Conservation (phyloP, 345 rosid genomes). For the Dimocarpus longan region DNA sequence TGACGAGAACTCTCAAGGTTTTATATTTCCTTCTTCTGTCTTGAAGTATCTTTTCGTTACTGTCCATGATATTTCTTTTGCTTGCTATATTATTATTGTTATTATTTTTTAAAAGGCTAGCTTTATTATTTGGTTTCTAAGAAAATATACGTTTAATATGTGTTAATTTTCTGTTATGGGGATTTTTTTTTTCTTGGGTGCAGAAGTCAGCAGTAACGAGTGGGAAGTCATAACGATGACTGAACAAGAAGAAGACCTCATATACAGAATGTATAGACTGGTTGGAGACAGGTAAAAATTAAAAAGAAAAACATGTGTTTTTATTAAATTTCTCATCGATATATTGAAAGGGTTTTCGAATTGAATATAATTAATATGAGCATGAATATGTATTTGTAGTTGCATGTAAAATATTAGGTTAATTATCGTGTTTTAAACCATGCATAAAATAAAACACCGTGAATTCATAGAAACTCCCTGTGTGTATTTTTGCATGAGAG, state of each 20-base stretch:
- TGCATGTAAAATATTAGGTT: neutral
- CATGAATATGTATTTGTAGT: neutral
- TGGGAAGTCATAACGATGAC: constrained; percentile 51
- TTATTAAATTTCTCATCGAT: neutral
- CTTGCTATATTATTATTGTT: neutral
- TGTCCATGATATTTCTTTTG: neutral
- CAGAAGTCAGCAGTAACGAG: constrained; percentile 54
- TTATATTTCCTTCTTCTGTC: neutral
- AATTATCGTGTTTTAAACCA: too few relatives aligned
- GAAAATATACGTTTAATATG: neutral
- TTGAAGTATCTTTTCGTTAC: neutral
- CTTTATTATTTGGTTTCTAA: neutral
- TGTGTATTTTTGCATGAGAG: neutral
- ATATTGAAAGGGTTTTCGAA: neutral
- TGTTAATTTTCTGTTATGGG: neutral
- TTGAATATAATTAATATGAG: neutral
- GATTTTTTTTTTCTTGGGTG: neutral
- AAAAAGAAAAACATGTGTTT: neutral
- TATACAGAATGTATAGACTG: constrained; percentile 50
- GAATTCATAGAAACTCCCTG: too few relatives aligned
- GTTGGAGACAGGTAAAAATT: constrained; percentile 52
- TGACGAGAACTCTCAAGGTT: constrained; percentile 20
- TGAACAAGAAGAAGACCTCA: constrained; percentile 59
- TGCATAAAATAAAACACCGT: too few relatives aligned
- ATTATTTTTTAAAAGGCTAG: too few relatives aligned